These are phyloP conservation scores for Leccinellum rugosiceps DNA, from an alignment of 768 basidiomycete species.

Conservation along the genomic window DNA sequence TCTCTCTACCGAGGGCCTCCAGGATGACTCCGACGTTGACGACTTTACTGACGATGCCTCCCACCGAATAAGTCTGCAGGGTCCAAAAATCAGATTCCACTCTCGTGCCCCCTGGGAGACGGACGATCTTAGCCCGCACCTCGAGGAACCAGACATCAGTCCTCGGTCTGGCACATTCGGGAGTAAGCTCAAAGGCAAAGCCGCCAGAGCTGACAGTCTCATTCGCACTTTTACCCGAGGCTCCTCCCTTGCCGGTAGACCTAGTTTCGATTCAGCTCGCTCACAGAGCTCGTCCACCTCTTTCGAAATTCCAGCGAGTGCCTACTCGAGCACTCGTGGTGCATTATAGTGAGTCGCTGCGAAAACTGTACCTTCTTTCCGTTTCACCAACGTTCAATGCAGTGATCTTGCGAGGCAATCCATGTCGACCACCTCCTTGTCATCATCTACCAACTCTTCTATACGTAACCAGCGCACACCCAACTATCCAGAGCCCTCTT, in stretches of 20 bases:
- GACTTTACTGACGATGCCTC: conserved; percentile 44
- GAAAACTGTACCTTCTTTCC: not conserved
- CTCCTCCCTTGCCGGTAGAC: conserved; percentile 45
- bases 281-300: conserved; percentile 55
- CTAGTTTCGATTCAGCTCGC: conserved; percentile 62
- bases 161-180: conserved; percentile 29
- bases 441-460: conserved; percentile 20
- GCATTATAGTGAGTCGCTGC: conserved; percentile 53
- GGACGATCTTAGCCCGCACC: conserved; percentile 45
- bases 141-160: conserved; percentile 45
- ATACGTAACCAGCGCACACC: conserved; percentile 34
- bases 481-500: conserved; percentile 7
- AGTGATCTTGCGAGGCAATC: conserved; percentile 63
- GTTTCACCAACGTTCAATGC: conserved; percentile 3
- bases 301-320: conserved; percentile 54
- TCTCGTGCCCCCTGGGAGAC: conserved; percentile 81
- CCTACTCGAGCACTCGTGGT: conserved; percentile 48
- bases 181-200: conserved; percentile 29
- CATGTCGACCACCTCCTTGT: conserved; percentile 53
- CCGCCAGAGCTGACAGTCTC: conserved; percentile 33
- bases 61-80: conserved; percentile 64
- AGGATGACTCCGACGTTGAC: conserved; percentile 34
- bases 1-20: conserved; percentile 29
- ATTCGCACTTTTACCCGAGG: conserved; percentile 47
- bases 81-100: conserved; percentile 82